Conservation (phyloP, 805 yeast species). For the Millerozyma miso region DNA sequence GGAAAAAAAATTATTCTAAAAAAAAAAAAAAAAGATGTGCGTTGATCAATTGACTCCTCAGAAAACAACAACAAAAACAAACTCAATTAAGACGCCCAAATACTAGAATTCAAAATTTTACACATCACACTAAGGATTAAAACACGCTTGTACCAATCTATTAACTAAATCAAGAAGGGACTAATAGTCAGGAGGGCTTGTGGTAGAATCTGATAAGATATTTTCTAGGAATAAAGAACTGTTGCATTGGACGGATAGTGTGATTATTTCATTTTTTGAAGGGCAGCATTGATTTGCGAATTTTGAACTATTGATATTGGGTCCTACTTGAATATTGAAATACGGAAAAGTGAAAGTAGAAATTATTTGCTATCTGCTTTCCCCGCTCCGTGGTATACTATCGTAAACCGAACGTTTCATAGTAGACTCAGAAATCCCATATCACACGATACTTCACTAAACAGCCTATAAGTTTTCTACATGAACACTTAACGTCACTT, state of each 20-base stretch:
- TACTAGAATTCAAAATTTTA: neutral
- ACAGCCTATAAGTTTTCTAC: neutral
- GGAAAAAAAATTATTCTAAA: no score
- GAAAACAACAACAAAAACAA: neutral
- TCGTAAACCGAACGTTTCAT: neutral
- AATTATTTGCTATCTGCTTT: neutral
- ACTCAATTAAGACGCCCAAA: neutral
- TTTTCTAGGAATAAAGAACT: no score
- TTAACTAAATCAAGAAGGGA: no score
- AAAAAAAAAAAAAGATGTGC: neutral
- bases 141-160: no score
- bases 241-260: neutral
- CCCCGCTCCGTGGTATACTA: neutral
- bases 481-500: conserved; percentile 2
- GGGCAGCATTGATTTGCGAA: neutral
- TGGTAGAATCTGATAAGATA: no score
- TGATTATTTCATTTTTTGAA: neutral
- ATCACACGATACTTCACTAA: neutral
- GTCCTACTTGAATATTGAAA: neutral
- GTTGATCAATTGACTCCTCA: neutral
- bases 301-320: neutral
- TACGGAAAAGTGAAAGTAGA: neutral
- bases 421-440: neutral
- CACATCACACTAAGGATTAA: neutral
- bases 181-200: no score